A percentile compares a stretch with the other conserved stretches of the same genome.
Evolutionary conservation across 1,139 yeast genomes (phyloP).

Genomic region (Suhomyces coccinellae): DNA sequence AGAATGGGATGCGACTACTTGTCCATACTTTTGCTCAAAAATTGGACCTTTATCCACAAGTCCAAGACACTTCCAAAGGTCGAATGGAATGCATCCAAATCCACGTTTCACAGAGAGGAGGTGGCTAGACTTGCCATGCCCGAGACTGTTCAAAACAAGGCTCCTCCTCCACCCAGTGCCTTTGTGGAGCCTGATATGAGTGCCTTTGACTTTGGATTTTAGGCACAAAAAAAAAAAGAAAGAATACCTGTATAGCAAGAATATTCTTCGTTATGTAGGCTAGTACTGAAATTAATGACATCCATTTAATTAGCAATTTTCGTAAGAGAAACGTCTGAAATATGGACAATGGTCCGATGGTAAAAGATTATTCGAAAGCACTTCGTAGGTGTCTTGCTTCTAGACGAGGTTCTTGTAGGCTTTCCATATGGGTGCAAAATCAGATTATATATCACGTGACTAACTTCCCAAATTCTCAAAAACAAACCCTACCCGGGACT

Average conservation of each 20-base stretch:
- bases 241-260: conserved; percentile 37
- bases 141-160: not conserved
- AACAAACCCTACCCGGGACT: conserved; percentile 83
- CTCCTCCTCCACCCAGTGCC: conserved; percentile 47
- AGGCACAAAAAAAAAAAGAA: conserved; percentile 35
- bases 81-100: conserved; percentile 6
- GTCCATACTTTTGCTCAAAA: conserved; percentile 58
- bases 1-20: conserved; percentile 92
- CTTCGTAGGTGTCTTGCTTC: no score
- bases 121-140: not conserved
- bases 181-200: conserved; percentile 83
- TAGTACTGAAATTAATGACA: no score
- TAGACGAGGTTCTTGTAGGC: no score
- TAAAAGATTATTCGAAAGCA: no score
- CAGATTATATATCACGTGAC: not conserved
- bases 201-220: conserved; percentile 64
- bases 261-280: no score
- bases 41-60: conserved; percentile 61
- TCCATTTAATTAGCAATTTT: no score
- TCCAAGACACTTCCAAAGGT: not conserved
- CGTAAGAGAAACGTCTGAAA: no score
- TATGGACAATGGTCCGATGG: no score
- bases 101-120: conserved; percentile 2
- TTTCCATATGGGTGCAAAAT: no score
- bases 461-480: not conserved